Base-by-base conservation (phyloP, 2,329 filamentous ascomycete species). In the Tolypocladium paradoxum region DNA sequence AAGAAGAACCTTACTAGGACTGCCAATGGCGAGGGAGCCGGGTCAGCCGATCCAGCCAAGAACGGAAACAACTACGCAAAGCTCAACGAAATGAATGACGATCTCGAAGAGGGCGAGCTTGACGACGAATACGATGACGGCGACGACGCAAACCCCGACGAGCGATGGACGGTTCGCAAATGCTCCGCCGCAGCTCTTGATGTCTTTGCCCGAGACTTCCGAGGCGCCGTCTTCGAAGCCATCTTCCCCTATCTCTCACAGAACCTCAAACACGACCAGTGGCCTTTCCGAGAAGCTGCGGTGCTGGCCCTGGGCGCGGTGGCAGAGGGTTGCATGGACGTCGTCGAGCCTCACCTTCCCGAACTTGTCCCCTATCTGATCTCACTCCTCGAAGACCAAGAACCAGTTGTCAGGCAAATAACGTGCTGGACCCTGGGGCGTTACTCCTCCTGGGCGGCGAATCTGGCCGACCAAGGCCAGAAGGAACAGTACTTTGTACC, bases 351-450 rank as follows among this genome's bases (percentile, higher is more conserved):
- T 51, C 91, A 97, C 69, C 80, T 99, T 33, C 90, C 90, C 2
- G 87, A 96, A 65, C 77, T 99, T 40, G 84, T 97, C 2, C 88
- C 90, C 1, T 99, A 95, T 67, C 80, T 99, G 48, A 87, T 97
- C 60, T 86, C 87, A 8, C 79, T 96, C 0, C 77, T 99, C 36
- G 82, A 87, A 54, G 93, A 99, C 64, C 66, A 79, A 1, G 90
- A 96, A 69, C 90, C 93, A 16, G 87, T 97, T 16, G 92, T 99
- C 37, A 82, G 93, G 56, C 90, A 96, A 66, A 99, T 99, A 60
- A 97, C 92, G 27, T 99, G 93, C 70, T 99, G 93, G 93, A 95
- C 93, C 6, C 79, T 99, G 24, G 91, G 91, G 20, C 82, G 93
- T 47, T 99, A 96, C 70, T 96, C 93, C 6, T 77, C 84, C 46